Evolutionary conservation across 495 filamentous ascomycete genomes (phyloP).

Genomic region (Penicillium daleae): DNA sequence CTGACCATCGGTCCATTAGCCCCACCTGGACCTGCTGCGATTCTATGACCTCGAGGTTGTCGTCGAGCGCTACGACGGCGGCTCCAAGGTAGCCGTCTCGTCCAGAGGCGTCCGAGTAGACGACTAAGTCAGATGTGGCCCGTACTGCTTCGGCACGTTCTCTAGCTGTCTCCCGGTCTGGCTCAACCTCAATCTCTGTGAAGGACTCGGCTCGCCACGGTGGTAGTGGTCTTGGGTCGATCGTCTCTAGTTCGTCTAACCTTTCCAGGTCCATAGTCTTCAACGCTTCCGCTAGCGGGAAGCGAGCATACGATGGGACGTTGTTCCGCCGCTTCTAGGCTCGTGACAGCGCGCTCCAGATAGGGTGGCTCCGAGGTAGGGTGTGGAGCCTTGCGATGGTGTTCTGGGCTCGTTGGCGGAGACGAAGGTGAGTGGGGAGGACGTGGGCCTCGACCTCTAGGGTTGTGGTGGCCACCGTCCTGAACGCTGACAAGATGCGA

Average conservation of each 20-base stretch:
- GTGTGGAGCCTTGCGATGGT: slow-evolving; percentile 16
- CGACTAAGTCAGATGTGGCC: slow-evolving; percentile 10
- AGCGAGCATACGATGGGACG: slow-evolving; percentile 5
- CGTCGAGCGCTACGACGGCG: slow-evolving; percentile 13
- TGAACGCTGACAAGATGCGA: background rate
- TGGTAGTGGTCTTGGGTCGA: background rate
- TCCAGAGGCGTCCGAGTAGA: slow-evolving; percentile 22
- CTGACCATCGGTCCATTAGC: slow-evolving; percentile 28
- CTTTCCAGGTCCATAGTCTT: slow-evolving; percentile 19
- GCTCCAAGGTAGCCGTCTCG: slow-evolving; percentile 18
- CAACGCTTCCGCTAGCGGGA: slow-evolving; percentile 22
- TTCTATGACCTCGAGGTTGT: slow-evolving; percentile 12
- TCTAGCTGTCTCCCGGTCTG: slow-evolving; percentile 26
- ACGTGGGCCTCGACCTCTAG: background rate
- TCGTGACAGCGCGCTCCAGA: slow-evolving; percentile 14
- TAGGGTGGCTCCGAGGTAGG: slow-evolving; percentile 17
- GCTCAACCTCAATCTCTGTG: slow-evolving; percentile 26
- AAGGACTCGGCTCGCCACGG: slow-evolving; percentile 28
- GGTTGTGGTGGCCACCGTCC: background rate
- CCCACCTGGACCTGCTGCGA: slow-evolving; percentile 27
- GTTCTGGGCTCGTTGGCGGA: background rate
- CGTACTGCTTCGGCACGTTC: slow-evolving; percentile 19
- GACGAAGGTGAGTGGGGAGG: background rate
- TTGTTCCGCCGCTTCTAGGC: slow-evolving; percentile 20
- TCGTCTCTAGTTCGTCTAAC: slow-evolving; percentile 23